A percentile compares a stretch with the other conserved stretches of the same genome.
Conservation (phyloP, 2,329 filamentous ascomycete genomes). For the Exophiala calicioides region DNA sequence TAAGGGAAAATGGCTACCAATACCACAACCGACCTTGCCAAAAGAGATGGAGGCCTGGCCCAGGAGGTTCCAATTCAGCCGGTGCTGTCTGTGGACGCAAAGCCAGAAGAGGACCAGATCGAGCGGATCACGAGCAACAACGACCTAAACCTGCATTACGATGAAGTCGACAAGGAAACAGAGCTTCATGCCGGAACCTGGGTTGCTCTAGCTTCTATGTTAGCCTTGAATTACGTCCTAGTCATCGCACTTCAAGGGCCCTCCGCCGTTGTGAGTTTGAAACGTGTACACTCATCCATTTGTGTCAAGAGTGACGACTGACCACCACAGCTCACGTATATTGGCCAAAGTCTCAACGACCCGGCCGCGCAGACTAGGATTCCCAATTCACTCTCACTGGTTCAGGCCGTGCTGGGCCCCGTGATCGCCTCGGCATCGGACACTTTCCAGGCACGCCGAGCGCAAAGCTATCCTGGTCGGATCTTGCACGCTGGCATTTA, state of each 20-base stretch:
- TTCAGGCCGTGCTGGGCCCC: constrained; percentile 27
- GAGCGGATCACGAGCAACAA: constrained; percentile 12
- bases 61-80: neutral
- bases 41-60: constrained; percentile 1
- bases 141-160: constrained; percentile 20
- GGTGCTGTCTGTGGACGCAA: constrained; percentile 7
- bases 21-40: neutral
- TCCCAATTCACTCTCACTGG: constrained; percentile 26
- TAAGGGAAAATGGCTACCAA: constrained; percentile 11
- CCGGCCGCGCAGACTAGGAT: constrained; percentile 24
- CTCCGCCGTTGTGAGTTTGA: constrained; percentile 28
- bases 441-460: constrained; percentile 29
- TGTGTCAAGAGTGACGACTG: neutral
- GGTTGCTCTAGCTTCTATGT: constrained; percentile 27
- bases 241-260: constrained; percentile 25
- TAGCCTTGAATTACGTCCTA: constrained; percentile 23
- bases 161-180: constrained; percentile 24
- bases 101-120: constrained; percentile 17
- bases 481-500: constrained; percentile 15
- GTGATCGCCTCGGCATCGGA: constrained; percentile 26
- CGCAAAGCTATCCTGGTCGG: constrained; percentile 26
- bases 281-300: too few species aligned
- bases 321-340: constrained; percentile 23
- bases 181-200: constrained; percentile 26
- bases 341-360: constrained; percentile 21